Base-by-base conservation (phyloP, 257 asterid species). In the Salvia miltiorrhiza region DNA sequence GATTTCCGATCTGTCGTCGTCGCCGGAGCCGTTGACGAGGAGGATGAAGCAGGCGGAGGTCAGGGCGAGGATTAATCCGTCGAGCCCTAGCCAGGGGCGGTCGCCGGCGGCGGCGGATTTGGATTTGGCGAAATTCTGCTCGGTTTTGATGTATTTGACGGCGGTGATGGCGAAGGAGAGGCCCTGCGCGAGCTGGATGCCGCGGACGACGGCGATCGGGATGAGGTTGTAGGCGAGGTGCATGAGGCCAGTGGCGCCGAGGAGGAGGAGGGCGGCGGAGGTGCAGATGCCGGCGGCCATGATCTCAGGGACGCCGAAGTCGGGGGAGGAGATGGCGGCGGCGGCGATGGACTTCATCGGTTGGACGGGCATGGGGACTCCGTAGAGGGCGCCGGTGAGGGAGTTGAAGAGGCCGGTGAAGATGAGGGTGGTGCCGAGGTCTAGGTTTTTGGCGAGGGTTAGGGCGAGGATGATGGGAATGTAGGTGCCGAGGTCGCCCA, bases 341-440 rank as follows among this genome's bases (percentile, higher is more conserved):
- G 96, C 97, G n/a, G 96, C 92, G 3, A 89, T 89, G 4, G 96
- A 87, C 55, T 89, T 89, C 96, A 89, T 87, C 12, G 96, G 96
- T 83, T 89, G 92, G 35, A 89, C 94, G 0, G 94, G 94, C 96
- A 89, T 87, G 9, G 96, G 94, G 53, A 89, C 88, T 1, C 96
- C 94, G 55, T 89, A 89, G 45, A 87, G 55, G 30, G 87, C 84
- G 39, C 94, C 94, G 2, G 96, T 87, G n/a, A 80, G 79, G 35
- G 78, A 73, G 59, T 89, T 89, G 79, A 81, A 88, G 3, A 79
- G 48, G 2, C 97, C 96, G 21, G 95, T 90, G 83, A 90, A 86
- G 19, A 90, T 82, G 52, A 88, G 35, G 1, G 96, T 88, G 3
- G 96, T 88, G 1, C 96, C 94, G 14, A 88, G 94, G 75, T 88